phyloP scores from a whole-genome alignment of 2,329 filamentous ascomycete species.

The Hypoxylon sp. region DNA sequence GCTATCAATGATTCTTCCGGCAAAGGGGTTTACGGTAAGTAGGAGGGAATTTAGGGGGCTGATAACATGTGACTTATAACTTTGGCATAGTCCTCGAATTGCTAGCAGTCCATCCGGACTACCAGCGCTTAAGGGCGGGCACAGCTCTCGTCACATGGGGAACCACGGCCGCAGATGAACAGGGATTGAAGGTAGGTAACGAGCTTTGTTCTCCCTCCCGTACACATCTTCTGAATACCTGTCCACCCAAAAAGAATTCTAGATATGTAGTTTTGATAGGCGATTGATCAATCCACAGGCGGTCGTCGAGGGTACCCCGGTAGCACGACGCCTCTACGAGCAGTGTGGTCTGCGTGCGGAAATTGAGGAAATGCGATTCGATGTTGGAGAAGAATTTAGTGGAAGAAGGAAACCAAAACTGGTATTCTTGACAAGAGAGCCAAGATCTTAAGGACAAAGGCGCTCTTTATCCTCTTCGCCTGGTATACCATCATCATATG shows the following conservation, averaged over 20 bases:
- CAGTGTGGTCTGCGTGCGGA: constrained; percentile 44
- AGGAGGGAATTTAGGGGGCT: not conserved
- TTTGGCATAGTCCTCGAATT: constrained; percentile 46
- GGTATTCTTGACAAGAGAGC: constrained; percentile 44
- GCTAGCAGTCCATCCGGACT: constrained; percentile 45
- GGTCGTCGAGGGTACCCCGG: constrained; percentile 46
- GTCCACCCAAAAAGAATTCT: not conserved
- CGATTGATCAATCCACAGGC: constrained; percentile 33
- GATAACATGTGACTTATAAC: not conserved
- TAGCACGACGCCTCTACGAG: constrained; percentile 44
- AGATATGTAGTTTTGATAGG: not conserved
- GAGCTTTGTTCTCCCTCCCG: not conserved
- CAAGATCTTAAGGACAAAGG: constrained; percentile 9
- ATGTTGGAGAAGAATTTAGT: constrained; percentile 41
- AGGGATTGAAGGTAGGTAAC: constrained; percentile 37
- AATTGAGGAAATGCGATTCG: constrained; percentile 48
- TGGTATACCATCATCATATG: not conserved
- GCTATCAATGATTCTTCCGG: constrained; percentile 34
- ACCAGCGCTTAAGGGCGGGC: constrained; percentile 46
- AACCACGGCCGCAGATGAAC: constrained; percentile 39
- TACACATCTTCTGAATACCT: not conserved
- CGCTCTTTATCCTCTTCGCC: not conserved
- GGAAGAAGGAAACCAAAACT: constrained; percentile 40
- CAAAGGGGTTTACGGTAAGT: constrained; percentile 47
- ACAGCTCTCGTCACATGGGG: constrained; percentile 48